Evolutionary conservation across 2,329 filamentous ascomycete species (phyloP).

Genomic region (Basipetospora chlamydospora): DNA sequence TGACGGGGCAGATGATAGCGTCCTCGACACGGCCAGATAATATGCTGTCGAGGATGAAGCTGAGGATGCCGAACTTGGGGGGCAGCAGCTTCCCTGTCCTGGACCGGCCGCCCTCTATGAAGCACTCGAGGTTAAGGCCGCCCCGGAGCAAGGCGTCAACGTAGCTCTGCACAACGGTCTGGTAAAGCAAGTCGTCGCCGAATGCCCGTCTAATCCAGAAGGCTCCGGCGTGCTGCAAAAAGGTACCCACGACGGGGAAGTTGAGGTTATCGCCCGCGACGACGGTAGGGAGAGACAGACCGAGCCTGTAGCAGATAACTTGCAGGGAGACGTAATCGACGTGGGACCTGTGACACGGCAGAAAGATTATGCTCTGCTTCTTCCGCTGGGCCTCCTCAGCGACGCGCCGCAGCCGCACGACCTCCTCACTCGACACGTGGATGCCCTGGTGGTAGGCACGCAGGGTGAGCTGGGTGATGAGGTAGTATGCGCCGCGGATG

Average conservation of each 20-base stretch:
- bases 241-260: slow-evolving; percentile 76
- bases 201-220: slow-evolving; percentile 95
- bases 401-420: slow-evolving; percentile 65
- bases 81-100: slow-evolving; percentile 85
- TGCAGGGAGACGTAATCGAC: slow-evolving; percentile 94
- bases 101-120: slow-evolving; percentile 89
- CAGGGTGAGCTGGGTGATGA: slow-evolving; percentile 75
- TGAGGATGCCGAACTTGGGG: slow-evolving; percentile 90
- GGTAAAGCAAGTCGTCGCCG: slow-evolving; percentile 80
- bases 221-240: slow-evolving; percentile 88
- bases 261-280: slow-evolving; percentile 95
- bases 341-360: slow-evolving; percentile 88
- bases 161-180: slow-evolving; percentile 87
- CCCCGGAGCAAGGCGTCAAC: slow-evolving; percentile 83
- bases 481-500: slow-evolving; percentile 82
- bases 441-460: slow-evolving; percentile 94
- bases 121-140: slow-evolving; percentile 92
- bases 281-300: slow-evolving; percentile 76
- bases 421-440: slow-evolving; percentile 89
- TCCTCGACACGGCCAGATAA: slow-evolving; percentile 79
- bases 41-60: slow-evolving; percentile 81
- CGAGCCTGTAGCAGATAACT: slow-evolving; percentile 86
- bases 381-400: slow-evolving; percentile 71
- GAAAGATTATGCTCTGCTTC: slow-evolving; percentile 89
- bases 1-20: slow-evolving; percentile 86